Percentiles rank a stretch among this genome's conserved stretches.
phyloP scores from a whole-genome alignment of 768 basidiomycete species.

The Pleurotus tuoliensis region DNA sequence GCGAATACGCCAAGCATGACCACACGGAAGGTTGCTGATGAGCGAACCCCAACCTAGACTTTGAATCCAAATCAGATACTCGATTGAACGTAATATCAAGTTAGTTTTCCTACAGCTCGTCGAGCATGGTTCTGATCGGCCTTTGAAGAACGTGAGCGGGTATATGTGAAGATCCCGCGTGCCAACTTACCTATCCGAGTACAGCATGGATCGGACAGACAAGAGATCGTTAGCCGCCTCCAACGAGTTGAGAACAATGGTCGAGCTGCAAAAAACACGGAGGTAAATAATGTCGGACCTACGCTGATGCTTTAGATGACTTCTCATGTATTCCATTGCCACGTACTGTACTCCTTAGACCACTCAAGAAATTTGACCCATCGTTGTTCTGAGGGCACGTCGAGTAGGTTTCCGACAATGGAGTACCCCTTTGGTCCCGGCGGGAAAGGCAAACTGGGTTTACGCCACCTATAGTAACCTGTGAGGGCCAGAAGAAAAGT shows the following conservation, averaged over 20 bases:
- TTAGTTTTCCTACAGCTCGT: background rate
- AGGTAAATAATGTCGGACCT: slow-evolving; percentile 29
- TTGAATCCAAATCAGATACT: background rate
- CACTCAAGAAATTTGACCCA: slow-evolving; percentile 54
- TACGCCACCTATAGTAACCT: background rate
- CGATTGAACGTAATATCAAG: background rate
- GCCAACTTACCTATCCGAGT: slow-evolving; percentile 31
- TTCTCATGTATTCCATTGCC: too few relatives aligned
- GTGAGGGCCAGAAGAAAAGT: too few relatives aligned
- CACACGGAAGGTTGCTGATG: slow-evolving; percentile 29
- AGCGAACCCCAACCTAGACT: slow-evolving; percentile 14
- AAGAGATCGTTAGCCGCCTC: slow-evolving; percentile 34
- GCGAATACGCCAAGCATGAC: slow-evolving; percentile 31
- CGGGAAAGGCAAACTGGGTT: slow-evolving; percentile 25
- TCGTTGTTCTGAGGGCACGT: slow-evolving; percentile 45
- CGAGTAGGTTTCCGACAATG: slow-evolving; percentile 49
- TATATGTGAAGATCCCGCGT: background rate
- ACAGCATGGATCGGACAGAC: slow-evolving; percentile 35
- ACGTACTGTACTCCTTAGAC: slow-evolving; percentile 11
- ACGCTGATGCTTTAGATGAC: background rate
- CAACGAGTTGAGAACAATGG: slow-evolving; percentile 34
- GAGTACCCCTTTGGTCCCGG: slow-evolving; percentile 52
- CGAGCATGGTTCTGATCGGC: background rate
- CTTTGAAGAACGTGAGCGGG: background rate
- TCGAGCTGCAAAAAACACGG: slow-evolving; percentile 22